Percentiles rank a stretch among this genome's conserved stretches.
These are phyloP conservation scores for Cyamopsis tetragonoloba DNA, from an alignment of 306 rosid genomes.

Conservation along the genomic window DNA sequence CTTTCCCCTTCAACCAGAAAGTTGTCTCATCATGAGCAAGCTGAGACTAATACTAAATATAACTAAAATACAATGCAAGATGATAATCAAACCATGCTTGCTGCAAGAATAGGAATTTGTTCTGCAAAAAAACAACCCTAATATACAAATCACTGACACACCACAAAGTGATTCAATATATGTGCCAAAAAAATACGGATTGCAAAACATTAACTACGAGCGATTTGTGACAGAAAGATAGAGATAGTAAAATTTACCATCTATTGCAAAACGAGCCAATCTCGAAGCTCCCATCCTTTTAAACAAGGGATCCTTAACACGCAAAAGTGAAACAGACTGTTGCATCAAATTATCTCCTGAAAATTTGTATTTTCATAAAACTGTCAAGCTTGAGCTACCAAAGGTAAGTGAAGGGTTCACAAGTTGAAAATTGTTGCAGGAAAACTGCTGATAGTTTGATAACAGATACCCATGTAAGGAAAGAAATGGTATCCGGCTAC, in stretches of 20 bases:
- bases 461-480: conserved; percentile 74
- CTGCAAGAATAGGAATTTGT: background rate
- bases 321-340: conserved; percentile 84
- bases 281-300: conserved; percentile 98
- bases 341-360: conserved; percentile 88
- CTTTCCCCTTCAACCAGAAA: background rate
- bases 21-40: background rate
- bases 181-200: background rate
- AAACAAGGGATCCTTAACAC: conserved; percentile 83
- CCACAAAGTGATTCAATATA: background rate
- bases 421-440: background rate
- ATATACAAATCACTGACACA: background rate
- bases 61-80: background rate
- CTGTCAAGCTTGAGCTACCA: conserved; percentile 23
- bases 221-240: background rate
- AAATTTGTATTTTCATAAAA: conserved; percentile 14
- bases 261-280: conserved; percentile 74
- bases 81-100: background rate
- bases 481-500: conserved; percentile 69
- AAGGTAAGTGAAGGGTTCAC: background rate
- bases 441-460: background rate
- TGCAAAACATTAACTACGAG: background rate
- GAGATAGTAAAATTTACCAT: conserved; percentile 46
- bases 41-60: background rate
- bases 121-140: background rate